Base-by-base conservation (phyloP, 495 filamentous ascomycete species). In the Extremus antarcticus region DNA sequence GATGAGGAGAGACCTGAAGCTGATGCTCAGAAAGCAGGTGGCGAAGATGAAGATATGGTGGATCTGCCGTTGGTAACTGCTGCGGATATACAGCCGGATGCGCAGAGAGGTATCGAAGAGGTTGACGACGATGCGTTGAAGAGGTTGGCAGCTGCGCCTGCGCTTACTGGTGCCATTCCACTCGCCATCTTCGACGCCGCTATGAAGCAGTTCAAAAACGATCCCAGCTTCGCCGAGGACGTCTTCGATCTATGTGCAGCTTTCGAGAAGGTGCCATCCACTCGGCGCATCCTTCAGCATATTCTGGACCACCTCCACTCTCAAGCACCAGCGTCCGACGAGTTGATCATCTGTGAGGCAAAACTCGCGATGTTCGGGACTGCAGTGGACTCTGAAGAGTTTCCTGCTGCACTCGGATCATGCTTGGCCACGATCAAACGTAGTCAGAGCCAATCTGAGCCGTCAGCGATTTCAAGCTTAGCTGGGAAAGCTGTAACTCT, bases 101-200 rank as follows among this genome's bases (percentile, higher is more conserved):
- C 71, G 7, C 20, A 47, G 13, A 54, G 55, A 25, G 56, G 49
- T 19, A 35, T 53, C 16, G 62, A 64, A n/a, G 58, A 47, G 17
- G 65, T 72, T 3, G 76, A 84, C 53, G 59, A 75, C 49, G 66
- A 67, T 20, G 75, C 79, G 0, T 66, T 85, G 39, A 67, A 83
- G 56, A 77, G 83, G 57, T 78, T 94, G 9, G 78, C 81, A 43
- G 76, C 83, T 50, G 88, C 88, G 40, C 89, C 92, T 11, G 88
- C 87, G 15, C 72, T 96, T 25, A 85, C 83, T 47, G 92, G 92
- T 8, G 90, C 90, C 3, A 94, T 97, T 58, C 90, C 94, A 2
- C 76, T 90, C 47, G 90, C 91, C 25, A 87, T 97, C 38, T 97
- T 96, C 59, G 90, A 94, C 64, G 77, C 85, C 15, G 87, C 88